Evolutionary conservation across 2,329 filamentous ascomycete genomes (phyloP), one percentile per base, ranked within the genome.

Genomic region (Fusarium phyllophilum): DNA sequence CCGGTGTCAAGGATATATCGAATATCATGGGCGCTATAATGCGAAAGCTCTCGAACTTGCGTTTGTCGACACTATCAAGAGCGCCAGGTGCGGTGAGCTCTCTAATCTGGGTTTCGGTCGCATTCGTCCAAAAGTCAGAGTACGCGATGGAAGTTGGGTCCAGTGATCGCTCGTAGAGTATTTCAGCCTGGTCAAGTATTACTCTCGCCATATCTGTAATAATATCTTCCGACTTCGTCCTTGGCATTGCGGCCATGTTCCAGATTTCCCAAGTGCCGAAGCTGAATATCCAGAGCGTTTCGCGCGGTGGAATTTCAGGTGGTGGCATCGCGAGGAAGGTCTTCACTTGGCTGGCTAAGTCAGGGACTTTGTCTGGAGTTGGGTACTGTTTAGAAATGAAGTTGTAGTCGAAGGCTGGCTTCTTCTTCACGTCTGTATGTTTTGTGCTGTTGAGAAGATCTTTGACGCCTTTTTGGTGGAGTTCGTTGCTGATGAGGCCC

Each of bases 191-290:
- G 2, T 81, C 74, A 62, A 89, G 85, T 1, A 89, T 75, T 18
- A 84, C 79, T 17, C 77, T 72, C 9, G 83, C 77, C 36, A 85
- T 79, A 9, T 77, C 73, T 42, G 82, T 82, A 14, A 88, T 67
- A 4, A 83, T 64, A 3, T 78, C 73, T 38, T 83, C 81, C 15
- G 84, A 84, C 2, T 80, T 73, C 14, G 79, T 75, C 15, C 82
- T 79, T 2, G 87, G 87, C 24, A 88, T 75, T 6, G 86, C 81
- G 2, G 87, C 83, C 24, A 89, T 78, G 17, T 85, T 84, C 86
- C 86, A 89, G 56, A 88, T 78, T 64, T 89, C 87, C 87, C 87
- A 89, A 36, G 84, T 84, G n/a, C 87, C 87, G 61, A 88, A 84
- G 15, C 82, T 85, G 61, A 89, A 86, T 20, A 89, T 79, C 85